Percentiles rank a stretch among this genome's conserved stretches.
Evolutionary conservation across 2,329 filamentous ascomycete species (phyloP).

Genomic region (Arthroderma sp.): DNA sequence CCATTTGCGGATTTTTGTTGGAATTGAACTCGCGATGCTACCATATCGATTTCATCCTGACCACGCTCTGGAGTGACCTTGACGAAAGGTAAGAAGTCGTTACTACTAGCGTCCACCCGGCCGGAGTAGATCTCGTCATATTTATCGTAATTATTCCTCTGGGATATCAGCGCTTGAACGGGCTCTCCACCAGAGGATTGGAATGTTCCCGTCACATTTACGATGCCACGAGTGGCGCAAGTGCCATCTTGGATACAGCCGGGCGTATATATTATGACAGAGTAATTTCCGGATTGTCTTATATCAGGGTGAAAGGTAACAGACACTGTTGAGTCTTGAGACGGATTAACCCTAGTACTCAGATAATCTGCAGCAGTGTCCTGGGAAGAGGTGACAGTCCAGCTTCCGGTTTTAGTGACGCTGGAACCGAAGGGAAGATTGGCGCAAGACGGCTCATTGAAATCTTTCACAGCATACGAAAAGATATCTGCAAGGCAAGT

Average conservation of each 20-base stretch:
- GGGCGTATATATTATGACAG: slow-evolving; percentile 80
- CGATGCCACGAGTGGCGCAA: slow-evolving; percentile 62
- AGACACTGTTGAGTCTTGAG: slow-evolving; percentile 45
- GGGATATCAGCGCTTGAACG: slow-evolving; percentile 54
- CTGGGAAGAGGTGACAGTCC: slow-evolving; percentile 54
- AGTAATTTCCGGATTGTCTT: slow-evolving; percentile 79
- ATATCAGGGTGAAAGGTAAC: slow-evolving; percentile 77
- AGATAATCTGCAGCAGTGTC: slow-evolving; percentile 62
- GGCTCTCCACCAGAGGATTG: slow-evolving; percentile 36
- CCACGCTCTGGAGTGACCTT: slow-evolving; percentile 58
- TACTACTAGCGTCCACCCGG: slow-evolving; percentile 60
- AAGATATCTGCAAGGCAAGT: slow-evolving; percentile 47
- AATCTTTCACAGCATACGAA: slow-evolving; percentile 69
- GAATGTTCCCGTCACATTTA: slow-evolving; percentile 68
- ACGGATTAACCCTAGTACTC: slow-evolving; percentile 50
- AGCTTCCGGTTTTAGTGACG: slow-evolving; percentile 59
- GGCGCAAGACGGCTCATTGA: slow-evolving; percentile 78
- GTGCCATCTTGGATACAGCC: slow-evolving; percentile 71
- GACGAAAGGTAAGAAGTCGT: slow-evolving; percentile 64
- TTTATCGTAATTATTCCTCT: slow-evolving; percentile 94
- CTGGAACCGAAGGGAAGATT: slow-evolving; percentile 50
- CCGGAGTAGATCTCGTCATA: slow-evolving; percentile 88
- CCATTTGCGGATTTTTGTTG: slow-evolving; percentile 49
- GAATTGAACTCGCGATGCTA: slow-evolving; percentile 82
- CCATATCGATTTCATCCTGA: slow-evolving; percentile 54